Percentiles rank a stretch among this genome's conserved stretches.
These are phyloP conservation scores for Aquilaria agallochum DNA, from an alignment of 441 rosid species.

Conservation along the genomic window DNA sequence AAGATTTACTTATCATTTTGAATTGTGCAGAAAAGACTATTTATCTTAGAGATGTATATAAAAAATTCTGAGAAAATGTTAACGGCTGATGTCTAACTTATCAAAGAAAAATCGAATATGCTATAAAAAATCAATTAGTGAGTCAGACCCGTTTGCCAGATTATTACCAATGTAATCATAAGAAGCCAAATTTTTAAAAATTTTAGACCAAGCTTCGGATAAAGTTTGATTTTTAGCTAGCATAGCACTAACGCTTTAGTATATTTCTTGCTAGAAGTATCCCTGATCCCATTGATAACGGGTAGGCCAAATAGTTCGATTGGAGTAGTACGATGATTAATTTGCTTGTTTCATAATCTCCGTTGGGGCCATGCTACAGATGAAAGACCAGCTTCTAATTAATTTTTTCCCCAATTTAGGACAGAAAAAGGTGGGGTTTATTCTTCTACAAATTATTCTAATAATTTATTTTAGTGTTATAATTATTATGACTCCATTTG, in stretches of 20 bases:
- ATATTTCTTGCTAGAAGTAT: not conserved
- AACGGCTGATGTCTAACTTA: not conserved
- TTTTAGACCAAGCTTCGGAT: constrained; percentile 9
- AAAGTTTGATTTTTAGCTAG: not conserved
- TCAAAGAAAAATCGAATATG: not conserved
- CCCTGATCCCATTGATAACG: constrained; percentile 15
- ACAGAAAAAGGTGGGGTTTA: too few relatives aligned
- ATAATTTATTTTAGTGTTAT: too few relatives aligned
- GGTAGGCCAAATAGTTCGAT: constrained; percentile 11
- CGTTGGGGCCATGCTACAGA: too few relatives aligned
- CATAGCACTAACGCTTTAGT: not conserved
- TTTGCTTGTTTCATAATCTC: too few relatives aligned
- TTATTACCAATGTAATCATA: constrained; percentile 2
- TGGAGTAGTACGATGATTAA: constrained; percentile 3
- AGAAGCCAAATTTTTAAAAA: not conserved
- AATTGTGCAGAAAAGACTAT: not conserved
- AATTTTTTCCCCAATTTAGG: too few relatives aligned
- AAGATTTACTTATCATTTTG: not conserved
- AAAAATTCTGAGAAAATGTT: not conserved
- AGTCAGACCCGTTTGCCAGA: not conserved
- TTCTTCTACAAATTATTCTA: too few relatives aligned
- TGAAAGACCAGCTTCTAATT: too few relatives aligned
- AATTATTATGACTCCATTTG: too few relatives aligned
- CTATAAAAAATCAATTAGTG: too few relatives aligned
- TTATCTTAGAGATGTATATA: not conserved